phyloP scores from a whole-genome alignment of 345 rosid species.

The Zanthoxylum bungeanum region DNA sequence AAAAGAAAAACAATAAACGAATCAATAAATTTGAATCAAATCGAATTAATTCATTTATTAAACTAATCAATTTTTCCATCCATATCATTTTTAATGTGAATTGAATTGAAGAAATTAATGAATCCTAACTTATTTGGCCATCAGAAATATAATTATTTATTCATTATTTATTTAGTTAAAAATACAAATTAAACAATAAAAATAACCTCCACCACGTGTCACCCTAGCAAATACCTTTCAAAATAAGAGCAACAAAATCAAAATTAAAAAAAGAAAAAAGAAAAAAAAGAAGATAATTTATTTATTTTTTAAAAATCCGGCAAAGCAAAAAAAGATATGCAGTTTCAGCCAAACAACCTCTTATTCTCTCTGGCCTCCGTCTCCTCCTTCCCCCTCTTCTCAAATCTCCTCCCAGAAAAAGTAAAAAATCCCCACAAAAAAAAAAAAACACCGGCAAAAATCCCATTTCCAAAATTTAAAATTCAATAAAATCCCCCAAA shows the following conservation, averaged over 20 bases:
- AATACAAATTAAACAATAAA: too few relatives aligned
- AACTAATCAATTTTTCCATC: too few relatives aligned
- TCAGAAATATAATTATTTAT: too few relatives aligned
- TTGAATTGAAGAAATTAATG: too few relatives aligned
- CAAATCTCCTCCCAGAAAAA: background rate
- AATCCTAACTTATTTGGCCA: too few relatives aligned
- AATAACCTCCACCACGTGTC: background rate
- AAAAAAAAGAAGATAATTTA: background rate
- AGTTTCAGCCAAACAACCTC: conserved; percentile 1
- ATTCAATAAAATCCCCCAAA: background rate
- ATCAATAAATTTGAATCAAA: too few relatives aligned
- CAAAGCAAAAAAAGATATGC: background rate
- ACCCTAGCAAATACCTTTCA: background rate
- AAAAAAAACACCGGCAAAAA: background rate
- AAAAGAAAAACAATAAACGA: too few relatives aligned
- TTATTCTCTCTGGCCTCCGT: too few relatives aligned
- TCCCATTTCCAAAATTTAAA: background rate
- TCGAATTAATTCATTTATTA: too few relatives aligned
- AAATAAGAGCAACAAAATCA: background rate
- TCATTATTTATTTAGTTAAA: too few relatives aligned
- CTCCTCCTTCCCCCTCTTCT: too few relatives aligned
- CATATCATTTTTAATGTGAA: too few relatives aligned
- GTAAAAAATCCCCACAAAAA: background rate
- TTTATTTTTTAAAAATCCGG: background rate
- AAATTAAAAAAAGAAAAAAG: background rate